phyloP scores from a whole-genome alignment of 768 basidiomycete genomes.

The Phaeolepiota aurea region DNA sequence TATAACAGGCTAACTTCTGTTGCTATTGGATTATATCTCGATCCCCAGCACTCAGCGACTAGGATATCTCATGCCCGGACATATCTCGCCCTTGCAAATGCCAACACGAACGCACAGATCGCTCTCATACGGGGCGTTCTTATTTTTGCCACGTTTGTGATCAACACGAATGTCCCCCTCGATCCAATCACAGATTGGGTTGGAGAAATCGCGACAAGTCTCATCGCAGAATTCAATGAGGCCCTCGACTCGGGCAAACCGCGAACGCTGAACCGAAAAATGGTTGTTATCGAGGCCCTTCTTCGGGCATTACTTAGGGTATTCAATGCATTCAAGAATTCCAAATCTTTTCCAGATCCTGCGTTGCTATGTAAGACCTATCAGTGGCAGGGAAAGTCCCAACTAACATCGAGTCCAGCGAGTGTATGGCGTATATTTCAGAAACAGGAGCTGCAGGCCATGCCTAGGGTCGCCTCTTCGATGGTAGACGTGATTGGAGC shows the following conservation, averaged over 20 bases:
- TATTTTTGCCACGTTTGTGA: constrained; percentile 57
- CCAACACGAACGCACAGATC: constrained; percentile 54
- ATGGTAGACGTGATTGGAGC: constrained; percentile 50
- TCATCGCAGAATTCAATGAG: constrained; percentile 47
- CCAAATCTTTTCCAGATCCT: constrained; percentile 51
- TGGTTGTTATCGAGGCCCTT: constrained; percentile 35
- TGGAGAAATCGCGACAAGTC: constrained; percentile 41
- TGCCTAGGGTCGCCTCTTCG: constrained; percentile 38
- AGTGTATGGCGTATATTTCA: constrained; percentile 47
- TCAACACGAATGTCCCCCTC: constrained; percentile 42
- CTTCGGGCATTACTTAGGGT: constrained; percentile 51
- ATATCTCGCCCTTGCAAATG: constrained; percentile 61
- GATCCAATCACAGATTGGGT: constrained; percentile 56
- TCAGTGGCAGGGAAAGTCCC: no score
- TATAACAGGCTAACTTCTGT: constrained; percentile 77
- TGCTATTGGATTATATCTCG: constrained; percentile 62
- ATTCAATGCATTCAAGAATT: constrained; percentile 26
- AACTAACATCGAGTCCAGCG: no score
- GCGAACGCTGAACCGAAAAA: not conserved
- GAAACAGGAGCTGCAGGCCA: constrained; percentile 28
- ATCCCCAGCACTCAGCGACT: constrained; percentile 34
- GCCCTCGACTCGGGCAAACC: not conserved
- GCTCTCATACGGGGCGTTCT: constrained; percentile 71
- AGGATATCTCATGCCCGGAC: constrained; percentile 58
- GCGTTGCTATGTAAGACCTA: constrained; percentile 27